Base-by-base conservation (phyloP, 2,329 filamentous ascomycete species). In the Xylariales sp. region DNA sequence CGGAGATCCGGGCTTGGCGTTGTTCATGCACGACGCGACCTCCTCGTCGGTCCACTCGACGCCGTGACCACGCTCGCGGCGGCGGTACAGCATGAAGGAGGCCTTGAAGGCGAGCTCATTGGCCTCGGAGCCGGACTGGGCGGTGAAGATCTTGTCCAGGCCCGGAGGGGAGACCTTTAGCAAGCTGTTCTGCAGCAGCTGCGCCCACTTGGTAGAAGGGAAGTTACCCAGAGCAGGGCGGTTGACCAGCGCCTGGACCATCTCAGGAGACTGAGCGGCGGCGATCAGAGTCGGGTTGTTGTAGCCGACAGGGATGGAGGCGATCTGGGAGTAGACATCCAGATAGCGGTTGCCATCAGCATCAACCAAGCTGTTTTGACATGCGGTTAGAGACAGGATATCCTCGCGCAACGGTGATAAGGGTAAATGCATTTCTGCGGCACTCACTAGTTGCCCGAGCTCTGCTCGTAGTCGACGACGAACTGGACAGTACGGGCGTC, bases 71-170 rank as follows among this genome's bases (percentile, higher is more conserved):
- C 89, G 86, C 65, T 93, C 79, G 45, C 80, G 74, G 62, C 88
- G 85, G 35, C 86, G 81, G 57, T 83, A 83, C 75, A 83, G 93
- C 83, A 95, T 95, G 69, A 95, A 95, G 35, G 89, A 89, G 7
- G 89, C 89, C 70, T 95, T 95, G 78, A 88, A 95, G 29, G 89
- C 90, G 24, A 87, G 85, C 69, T 95, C 89, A 67, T 95, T 95
- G 64, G 89, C 89, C 56, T 95, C 89, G 14, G 88, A 94, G 45
- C 89, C 89, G 39, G 88, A 79, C 72, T 88, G 85, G 48, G 83
- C 88, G 14, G 89, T 95, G 69, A 94, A 95, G 51, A 95, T 88
- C 63, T 95, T 86, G 70, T 88, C 69, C 46, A 91, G 69, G 24
- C 89, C 89, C 59, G 83, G 83, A 42, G 89, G 89, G 0, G 88